Conservation (phyloP, 202 grass and related monocot genomes). For the Setaria italica region DNA sequence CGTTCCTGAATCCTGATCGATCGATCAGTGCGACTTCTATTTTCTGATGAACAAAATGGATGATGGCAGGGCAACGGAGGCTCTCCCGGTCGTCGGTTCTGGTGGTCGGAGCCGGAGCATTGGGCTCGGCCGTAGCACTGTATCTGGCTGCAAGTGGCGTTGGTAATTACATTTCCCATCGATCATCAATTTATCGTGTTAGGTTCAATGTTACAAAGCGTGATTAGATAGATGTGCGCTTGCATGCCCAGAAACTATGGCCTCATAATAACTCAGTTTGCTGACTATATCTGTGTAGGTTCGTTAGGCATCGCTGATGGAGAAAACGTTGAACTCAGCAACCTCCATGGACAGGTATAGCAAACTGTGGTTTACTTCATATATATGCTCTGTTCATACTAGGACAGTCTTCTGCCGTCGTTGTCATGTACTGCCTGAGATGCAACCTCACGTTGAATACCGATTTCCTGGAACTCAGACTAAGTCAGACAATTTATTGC, state of each 20-base stretch:
- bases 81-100: constrained; percentile 63
- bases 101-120: constrained; percentile 73
- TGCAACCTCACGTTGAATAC: not conserved
- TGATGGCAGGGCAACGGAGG: constrained; percentile 51
- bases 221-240: not conserved
- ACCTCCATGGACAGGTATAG: constrained; percentile 70
- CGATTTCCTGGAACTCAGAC: not conserved
- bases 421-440: not conserved
- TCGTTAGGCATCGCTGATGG: constrained; percentile 73
- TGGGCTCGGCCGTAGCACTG: constrained; percentile 68
- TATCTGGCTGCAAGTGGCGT: constrained; percentile 70
- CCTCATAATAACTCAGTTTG: not conserved
- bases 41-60: not conserved
- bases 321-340: constrained; percentile 62
- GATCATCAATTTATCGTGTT: not conserved
- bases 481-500: not conserved
- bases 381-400: not conserved
- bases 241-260: not conserved
- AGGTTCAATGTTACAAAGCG: not conserved
- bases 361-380: not conserved
- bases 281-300: constrained; percentile 38
- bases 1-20: no score
- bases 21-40: no score
- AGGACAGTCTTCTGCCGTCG: not conserved
- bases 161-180: constrained; percentile 42